Base-by-base conservation (phyloP, 2,329 filamentous ascomycete genomes). In the Scedosporium apiospermum region DNA sequence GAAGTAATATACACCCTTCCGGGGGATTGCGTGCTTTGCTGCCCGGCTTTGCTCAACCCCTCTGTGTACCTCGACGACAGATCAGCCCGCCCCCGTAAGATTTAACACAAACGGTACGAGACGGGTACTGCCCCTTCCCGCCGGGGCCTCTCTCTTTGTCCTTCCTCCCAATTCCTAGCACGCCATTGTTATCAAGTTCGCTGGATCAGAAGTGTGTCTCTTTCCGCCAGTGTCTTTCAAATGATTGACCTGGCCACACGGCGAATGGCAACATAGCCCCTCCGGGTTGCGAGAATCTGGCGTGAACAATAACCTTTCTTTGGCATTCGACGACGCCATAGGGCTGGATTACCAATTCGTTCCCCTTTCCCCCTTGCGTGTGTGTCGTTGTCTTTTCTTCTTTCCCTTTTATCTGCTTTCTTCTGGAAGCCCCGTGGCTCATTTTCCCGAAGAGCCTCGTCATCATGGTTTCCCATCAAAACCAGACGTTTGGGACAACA, bases 391-490 rank as follows among this genome's bases (percentile, higher is more conserved):
- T 55, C 6, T 27, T 16, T 26, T 23, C 6, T 23, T 23, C 16
- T 16, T 27, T 55, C 21, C 51, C 6, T 23, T 34, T 38, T 38
- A 38, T 38, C 34, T 38, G 34, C 34, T 38, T 38, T 18, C 16
- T 49, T 49, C 44, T 49, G 21, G 44, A 49, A 49, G 44, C n/a
- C 44, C 44, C 44, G 16, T 49, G n/a, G 42, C 44, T 26, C 23
- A 49, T 34, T 61, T n/a, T 23, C 41, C 42, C 16, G 16, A n/a
- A 51, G 26, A 30, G 42, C 42, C 59, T 51, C 26, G 21, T 26
- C 49, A 61, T 16, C 16, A 61, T 61, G 60, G 49, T 51, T 16
- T 38, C 60, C 30, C 38, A n/a, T 26, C 46, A 61, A 10, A 44
- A 38, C 44, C 27, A 44, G 44, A 12, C 59, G 26, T 53, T 44